These are phyloP conservation scores for Sonneratia caseolaris DNA, from an alignment of 345 rosid genomes.

Conservation along the genomic window DNA sequence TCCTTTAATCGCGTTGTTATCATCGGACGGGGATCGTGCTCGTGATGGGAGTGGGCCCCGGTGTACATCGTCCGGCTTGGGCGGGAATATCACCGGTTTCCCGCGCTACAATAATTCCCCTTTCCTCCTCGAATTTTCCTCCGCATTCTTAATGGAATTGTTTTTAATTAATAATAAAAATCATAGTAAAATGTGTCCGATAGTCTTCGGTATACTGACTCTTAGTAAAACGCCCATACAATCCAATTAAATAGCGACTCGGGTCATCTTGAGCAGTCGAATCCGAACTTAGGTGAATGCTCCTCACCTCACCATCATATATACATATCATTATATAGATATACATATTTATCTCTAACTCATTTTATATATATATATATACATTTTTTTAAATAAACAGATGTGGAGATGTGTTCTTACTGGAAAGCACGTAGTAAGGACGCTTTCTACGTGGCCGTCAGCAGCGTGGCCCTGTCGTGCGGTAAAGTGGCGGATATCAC, in stretches of 20 bases:
- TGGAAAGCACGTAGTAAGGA: constrained; percentile 8
- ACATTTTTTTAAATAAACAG: no score
- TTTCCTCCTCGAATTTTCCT: neutral
- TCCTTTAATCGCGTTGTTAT: neutral
- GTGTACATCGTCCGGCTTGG: constrained; percentile 5
- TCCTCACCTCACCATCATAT: no score
- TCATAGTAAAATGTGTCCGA: neutral
- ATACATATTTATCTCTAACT: no score
- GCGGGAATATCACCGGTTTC: constrained; percentile 11
- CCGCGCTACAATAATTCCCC: neutral
- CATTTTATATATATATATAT: no score
- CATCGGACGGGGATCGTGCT: neutral
- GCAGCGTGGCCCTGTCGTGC: constrained; percentile 5
- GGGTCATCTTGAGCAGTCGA: no score
- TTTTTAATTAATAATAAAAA: neutral
- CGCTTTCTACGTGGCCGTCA: neutral
- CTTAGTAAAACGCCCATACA: no score
- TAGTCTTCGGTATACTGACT: no score
- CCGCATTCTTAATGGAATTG: neutral
- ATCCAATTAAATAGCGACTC: no score
- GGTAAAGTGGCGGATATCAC: neutral
- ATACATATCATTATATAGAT: no score
- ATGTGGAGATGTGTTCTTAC: neutral
- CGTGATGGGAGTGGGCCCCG: constrained; percentile 1
- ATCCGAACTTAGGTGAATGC: no score